Conservation (phyloP, 192 early-diverging fungal species). For the Podila minutissima region DNA sequence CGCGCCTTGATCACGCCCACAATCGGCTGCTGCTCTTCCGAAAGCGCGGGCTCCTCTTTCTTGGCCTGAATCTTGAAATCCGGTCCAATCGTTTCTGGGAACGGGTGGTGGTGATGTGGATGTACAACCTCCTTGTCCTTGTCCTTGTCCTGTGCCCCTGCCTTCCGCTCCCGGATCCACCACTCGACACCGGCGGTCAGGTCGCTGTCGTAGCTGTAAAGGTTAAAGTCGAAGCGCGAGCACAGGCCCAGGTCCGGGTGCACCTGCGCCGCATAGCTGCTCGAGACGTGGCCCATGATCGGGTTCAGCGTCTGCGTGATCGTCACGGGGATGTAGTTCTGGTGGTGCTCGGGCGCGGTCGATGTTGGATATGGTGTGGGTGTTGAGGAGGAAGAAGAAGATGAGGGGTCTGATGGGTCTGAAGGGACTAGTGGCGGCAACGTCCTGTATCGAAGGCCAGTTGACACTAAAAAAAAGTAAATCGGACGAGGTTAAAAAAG, state of each 20-base stretch:
- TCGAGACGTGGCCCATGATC: slow-evolving; percentile 92
- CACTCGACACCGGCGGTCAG: slow-evolving; percentile 88
- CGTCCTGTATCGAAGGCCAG: slow-evolving; percentile 77
- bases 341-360: slow-evolving; percentile 40
- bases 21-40: slow-evolving; percentile 34
- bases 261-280: slow-evolving; percentile 85
- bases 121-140: background rate
- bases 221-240: slow-evolving; percentile 90
- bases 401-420: slow-evolving; percentile 33
- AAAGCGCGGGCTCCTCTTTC: slow-evolving; percentile 44
- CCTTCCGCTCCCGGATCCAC: slow-evolving; percentile 58
- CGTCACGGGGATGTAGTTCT: slow-evolving; percentile 57
- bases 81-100: slow-evolving; percentile 22
- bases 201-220: slow-evolving; percentile 92
- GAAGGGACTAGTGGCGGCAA: slow-evolving; percentile 50
- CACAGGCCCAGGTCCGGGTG: slow-evolving; percentile 74
- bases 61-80: slow-evolving; percentile 15
- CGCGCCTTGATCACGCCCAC: slow-evolving; percentile 37
- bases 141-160: slow-evolving; percentile 21
- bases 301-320: slow-evolving; percentile 87
- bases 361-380: slow-evolving; percentile 38
- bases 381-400: slow-evolving; percentile 18
- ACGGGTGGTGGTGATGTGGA: slow-evolving; percentile 5
- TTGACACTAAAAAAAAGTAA: slow-evolving; percentile 58
- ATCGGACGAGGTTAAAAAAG: background rate